Base-by-base conservation (phyloP, 768 basidiomycete species). In the Amanita inopinata region DNA sequence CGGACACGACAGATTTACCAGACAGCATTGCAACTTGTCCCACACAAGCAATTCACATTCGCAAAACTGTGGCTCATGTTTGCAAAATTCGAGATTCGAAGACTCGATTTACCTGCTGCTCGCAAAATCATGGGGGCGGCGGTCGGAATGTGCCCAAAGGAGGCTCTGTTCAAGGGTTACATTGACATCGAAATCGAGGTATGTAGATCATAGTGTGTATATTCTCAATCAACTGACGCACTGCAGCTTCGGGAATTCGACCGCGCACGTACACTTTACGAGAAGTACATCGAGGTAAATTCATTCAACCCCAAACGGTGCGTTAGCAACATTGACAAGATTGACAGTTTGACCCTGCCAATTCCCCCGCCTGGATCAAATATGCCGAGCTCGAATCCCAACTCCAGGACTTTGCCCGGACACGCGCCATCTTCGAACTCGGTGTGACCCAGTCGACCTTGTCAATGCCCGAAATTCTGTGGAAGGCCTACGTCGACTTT, bases 401-500 rank as follows among this genome's bases (percentile, higher is more conserved):
- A 38, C 71, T 96, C 0, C 83, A 85, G 58, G 93, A 97, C 60
- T 80, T 83, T 57, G 68, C 78, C 17, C 90, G 93, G 27, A 85
- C 90, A 2, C 83, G 94, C 10, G 92, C 83, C 3, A 91, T 98
- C 55, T 97, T 90, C 63, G 92, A 96, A 61, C 79, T 97, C 15
- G 93, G 85, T 4, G 74, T 89, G 17, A 71, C 80, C 5, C 93
- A 96, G 55, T 65, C 76, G 0, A 76, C 83, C 11, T 69, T 97
- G 25, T 89, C 92, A 37, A 94, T 94, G 91, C 94, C 94, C 2
- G 94, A 98, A 58, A 64, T 91, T 4, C 66, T 92, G 6, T 90
- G 87, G 87, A 92, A 94, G 59, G 87, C 90, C 4, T 97, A 90
- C 61, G 88, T 97, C 63, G 94, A 97, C 61, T 96, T 96, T 52